A percentile compares a stretch with the other conserved stretches of the same genome.
Conservation (phyloP, 208 protist genomes). For the Crithidia bombi region DNA sequence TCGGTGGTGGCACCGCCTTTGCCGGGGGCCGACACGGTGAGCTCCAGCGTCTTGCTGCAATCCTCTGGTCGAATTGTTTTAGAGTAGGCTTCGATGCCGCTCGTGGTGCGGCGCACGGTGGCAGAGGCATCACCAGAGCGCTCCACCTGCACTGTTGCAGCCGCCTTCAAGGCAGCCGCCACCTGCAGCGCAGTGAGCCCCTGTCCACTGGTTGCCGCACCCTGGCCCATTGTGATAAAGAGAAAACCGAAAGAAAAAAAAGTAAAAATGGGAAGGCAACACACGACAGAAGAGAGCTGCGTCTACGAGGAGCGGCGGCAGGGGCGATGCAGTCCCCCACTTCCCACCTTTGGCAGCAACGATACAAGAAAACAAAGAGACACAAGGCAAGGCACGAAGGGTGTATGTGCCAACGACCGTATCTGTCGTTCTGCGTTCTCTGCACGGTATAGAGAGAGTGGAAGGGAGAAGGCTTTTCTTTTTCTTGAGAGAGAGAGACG, state of each 20-base stretch:
- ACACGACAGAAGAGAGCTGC: too few relatives aligned
- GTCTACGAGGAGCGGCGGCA: too few relatives aligned
- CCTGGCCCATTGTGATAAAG: conserved; percentile 30
- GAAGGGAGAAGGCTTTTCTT: too few relatives aligned
- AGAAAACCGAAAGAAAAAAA: conserved; percentile 1
- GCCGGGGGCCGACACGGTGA: conserved; percentile 25
- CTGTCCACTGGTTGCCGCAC: conserved; percentile 73
- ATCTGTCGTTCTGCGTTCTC: too few relatives aligned
- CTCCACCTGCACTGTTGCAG: conserved; percentile 32
- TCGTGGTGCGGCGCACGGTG: conserved; percentile 19
- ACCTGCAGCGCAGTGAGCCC: conserved; percentile 75
- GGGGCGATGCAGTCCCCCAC: too few relatives aligned
- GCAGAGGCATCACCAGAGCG: conserved; percentile 15
- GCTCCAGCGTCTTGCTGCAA: conserved; percentile 34
- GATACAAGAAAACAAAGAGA: too few relatives aligned
- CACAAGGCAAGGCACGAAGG: too few relatives aligned
- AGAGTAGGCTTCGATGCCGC: conserved; percentile 17
- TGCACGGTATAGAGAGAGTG: too few relatives aligned
- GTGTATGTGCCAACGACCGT: too few relatives aligned
- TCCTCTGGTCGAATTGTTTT: conserved; percentile 25
- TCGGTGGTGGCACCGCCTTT: conserved; percentile 1
- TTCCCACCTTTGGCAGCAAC: too few relatives aligned
- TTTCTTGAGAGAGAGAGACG: too few relatives aligned
- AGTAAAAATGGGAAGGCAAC: too few relatives aligned
- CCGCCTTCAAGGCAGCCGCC: conserved; percentile 45